Evolutionary conservation across 495 filamentous ascomycete species (phyloP).

Genomic region (Aspergillus hancockii): DNA sequence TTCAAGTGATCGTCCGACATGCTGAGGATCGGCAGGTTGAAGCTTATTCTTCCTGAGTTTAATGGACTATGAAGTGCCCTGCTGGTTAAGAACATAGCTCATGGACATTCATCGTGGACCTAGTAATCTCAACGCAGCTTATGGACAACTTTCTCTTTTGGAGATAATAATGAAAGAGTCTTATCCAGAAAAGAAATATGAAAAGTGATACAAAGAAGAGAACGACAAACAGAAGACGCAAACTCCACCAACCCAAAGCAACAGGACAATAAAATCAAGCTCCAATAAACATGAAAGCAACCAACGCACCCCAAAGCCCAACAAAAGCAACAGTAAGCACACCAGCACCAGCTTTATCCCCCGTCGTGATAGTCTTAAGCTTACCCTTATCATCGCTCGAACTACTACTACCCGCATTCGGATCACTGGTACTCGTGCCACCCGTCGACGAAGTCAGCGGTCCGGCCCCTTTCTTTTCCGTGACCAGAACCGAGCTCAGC

Average conservation of each 20-base stretch:
- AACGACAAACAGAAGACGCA: not conserved
- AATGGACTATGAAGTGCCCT: no score
- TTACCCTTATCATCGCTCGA: conserved; percentile 11
- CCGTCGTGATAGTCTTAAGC: conserved; percentile 47
- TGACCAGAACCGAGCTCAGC: conserved; percentile 34
- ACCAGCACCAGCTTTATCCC: conserved; percentile 60
- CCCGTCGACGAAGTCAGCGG: conserved; percentile 48
- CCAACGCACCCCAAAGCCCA: conserved; percentile 29
- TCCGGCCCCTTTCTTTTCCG: conserved; percentile 8
- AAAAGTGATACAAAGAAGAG: not conserved
- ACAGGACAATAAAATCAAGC: not conserved
- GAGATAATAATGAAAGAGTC: no score
- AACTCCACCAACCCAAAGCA: not conserved
- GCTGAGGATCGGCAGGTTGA: no score
- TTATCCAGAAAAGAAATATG: not conserved
- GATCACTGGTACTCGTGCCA: conserved; percentile 44
- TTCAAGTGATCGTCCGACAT: no score
- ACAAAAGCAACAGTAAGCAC: conserved; percentile 59
- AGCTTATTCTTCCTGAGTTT: no score
- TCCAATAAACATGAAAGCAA: conserved; percentile 23
- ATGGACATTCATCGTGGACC: no score
- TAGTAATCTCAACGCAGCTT: no score
- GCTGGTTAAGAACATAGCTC: no score
- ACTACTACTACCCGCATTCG: conserved; percentile 37
- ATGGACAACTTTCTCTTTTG: no score